These are phyloP conservation scores for Lachnellula occidentalis DNA, from an alignment of 2,329 filamentous ascomycete genomes.

Conservation along the genomic window DNA sequence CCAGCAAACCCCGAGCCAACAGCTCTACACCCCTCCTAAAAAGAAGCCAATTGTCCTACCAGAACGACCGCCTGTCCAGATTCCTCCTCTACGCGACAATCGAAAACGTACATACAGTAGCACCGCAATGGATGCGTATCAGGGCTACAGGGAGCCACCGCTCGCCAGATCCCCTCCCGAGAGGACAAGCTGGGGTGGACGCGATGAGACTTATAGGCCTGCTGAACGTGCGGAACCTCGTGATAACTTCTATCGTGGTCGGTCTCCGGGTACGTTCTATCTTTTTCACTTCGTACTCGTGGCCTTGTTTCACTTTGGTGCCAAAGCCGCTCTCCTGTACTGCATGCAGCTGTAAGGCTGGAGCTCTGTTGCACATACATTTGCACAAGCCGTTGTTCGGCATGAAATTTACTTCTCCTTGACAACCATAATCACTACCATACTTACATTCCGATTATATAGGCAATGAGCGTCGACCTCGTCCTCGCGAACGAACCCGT, in stretches of 20 bases:
- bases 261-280: slow-evolving; percentile 62
- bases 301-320: not conserved
- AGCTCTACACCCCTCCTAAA: slow-evolving; percentile 15
- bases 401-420: not conserved
- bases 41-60: slow-evolving; percentile 15
- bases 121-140: slow-evolving; percentile 27
- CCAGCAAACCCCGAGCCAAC: slow-evolving; percentile 16
- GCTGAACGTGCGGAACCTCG: slow-evolving; percentile 39
- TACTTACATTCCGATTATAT: slow-evolving; percentile 23
- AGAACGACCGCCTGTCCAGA: not conserved
- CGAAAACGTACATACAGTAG: not conserved
- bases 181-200: slow-evolving; percentile 31
- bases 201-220: slow-evolving; percentile 27
- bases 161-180: slow-evolving; percentile 30
- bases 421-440: slow-evolving; percentile 2
- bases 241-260: slow-evolving; percentile 59
- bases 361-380: not conserved
- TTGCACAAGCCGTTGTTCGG: not conserved
- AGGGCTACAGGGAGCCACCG: slow-evolving; percentile 28
- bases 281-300: not conserved
- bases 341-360: slow-evolving; percentile 12
- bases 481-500: slow-evolving; percentile 58
- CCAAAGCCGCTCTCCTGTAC: not conserved
- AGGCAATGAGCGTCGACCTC: slow-evolving; percentile 51
- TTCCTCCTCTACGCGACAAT: slow-evolving; percentile 2